These are phyloP conservation scores for Vararia minispora DNA, from an alignment of 768 basidiomycete genomes.

Conservation along the genomic window DNA sequence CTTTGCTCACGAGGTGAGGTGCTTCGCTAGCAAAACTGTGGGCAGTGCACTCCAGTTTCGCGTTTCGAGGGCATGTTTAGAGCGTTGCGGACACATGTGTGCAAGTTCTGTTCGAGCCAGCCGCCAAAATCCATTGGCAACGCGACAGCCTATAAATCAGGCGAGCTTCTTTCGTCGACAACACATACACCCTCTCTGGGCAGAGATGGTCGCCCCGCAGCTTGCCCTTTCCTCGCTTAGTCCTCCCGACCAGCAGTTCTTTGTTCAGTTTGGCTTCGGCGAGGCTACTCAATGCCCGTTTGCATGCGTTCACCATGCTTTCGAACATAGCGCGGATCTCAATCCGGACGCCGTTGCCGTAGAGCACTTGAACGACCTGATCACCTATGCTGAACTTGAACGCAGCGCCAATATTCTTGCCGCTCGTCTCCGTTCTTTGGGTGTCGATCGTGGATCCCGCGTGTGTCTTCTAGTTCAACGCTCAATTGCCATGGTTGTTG, in stretches of 20 bases:
- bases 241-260: constrained; percentile 29
- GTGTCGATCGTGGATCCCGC: constrained; percentile 36
- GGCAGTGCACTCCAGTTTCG: too few species aligned
- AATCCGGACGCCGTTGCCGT: constrained; percentile 36
- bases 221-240: too few species aligned
- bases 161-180: too few species aligned
- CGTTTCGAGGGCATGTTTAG: too few species aligned
- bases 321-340: constrained; percentile 32
- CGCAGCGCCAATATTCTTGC: constrained; percentile 37
- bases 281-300: constrained; percentile 27
- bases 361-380: constrained; percentile 33
- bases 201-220: too few species aligned
- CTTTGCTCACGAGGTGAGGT: too few species aligned
- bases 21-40: too few species aligned
- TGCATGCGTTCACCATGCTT: constrained; percentile 44
- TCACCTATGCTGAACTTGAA: constrained; percentile 43
- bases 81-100: too few species aligned
- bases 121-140: too few species aligned
- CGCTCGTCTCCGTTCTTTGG: constrained; percentile 27
- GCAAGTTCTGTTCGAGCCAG: too few species aligned
- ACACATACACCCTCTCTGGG: too few species aligned
- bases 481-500: constrained; percentile 40
- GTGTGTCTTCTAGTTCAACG: constrained; percentile 46
- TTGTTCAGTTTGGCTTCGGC: constrained; percentile 36
- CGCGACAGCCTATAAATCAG: too few species aligned